Base-by-base conservation (phyloP, 2,329 filamentous ascomycete species). In the Rhynchosporium secalis region DNA sequence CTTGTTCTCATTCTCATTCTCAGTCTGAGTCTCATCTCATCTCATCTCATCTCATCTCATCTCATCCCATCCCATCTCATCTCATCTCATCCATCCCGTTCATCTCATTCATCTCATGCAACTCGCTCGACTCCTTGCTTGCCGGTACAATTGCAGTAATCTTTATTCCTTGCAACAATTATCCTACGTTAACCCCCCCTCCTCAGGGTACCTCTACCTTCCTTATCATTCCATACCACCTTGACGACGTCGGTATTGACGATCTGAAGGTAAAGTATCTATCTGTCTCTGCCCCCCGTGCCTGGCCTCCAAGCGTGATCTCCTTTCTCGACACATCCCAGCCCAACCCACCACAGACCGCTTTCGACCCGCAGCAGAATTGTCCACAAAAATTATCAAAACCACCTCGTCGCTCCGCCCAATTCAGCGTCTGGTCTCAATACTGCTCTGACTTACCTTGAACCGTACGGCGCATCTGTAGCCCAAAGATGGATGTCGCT, bases 401-500 rank as follows among this genome's bases (percentile, higher is more conserved):
- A 61, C 40, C 8, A 43, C 58, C 57, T 5, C 5, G 9, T 26
- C 46, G 38, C 45, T 52, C 52, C 57, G 47, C 40, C 36, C 60
- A 56, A 58, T 52, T 61, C 65, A 62, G 55, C 48, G 38, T 58
- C 45, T 62, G 56, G 61, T 59, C 63, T 45, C 48, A 55, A 61
- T 48, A 26, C 43, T 51, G 54, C 61, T 60, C 31, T 52, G 58
- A n/a, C 43, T n/a, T 56, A 67, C 51, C 62, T 46, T 47, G 54
- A 26, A 62, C 47, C 52, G 41, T 57, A 58, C 61, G 62, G 62
- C 63, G 54, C 65, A 59, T 60, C 60, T 56, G 60, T 49, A 61
- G 58, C 57, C 52, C 64, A 62, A 62, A 69, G 55, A 93, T 93
- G 90, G 89, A 92, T 82, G 85, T 85, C 77, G 81, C 84, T 76